These are phyloP conservation scores for Parachlorella kessleri DNA, from an alignment of 139 green algal genomes.

Conservation along the genomic window DNA sequence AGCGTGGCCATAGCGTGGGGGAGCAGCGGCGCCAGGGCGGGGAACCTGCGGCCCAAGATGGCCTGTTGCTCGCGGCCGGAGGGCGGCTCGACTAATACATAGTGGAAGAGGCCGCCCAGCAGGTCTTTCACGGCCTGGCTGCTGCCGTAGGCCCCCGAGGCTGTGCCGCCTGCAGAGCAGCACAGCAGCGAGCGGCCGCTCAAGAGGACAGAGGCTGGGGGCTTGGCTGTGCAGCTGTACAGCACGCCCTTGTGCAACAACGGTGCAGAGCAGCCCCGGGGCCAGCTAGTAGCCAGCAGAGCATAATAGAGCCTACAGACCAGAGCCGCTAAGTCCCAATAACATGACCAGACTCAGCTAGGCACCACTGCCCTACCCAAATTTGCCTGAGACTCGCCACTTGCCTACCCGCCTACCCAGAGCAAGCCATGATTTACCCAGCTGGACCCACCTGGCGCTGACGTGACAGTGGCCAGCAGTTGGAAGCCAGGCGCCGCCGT, in stretches of 20 bases:
- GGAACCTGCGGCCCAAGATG: conserved; percentile 70
- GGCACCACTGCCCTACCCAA: too few species aligned
- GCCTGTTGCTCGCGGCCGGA: conserved; percentile 68
- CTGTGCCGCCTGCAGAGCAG: conserved; percentile 26
- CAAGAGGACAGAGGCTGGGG: too few species aligned
- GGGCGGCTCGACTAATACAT: conserved; percentile 51
- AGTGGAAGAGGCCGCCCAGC: conserved; percentile 67
- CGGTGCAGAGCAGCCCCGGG: too few species aligned
- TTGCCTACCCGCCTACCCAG: too few species aligned
- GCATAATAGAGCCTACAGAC: too few species aligned
- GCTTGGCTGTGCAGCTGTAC: too few species aligned
- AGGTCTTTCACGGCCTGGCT: conserved; percentile 62
- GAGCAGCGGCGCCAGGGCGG: conserved; percentile 68
- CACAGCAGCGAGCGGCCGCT: too few species aligned
- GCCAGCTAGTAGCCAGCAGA: too few species aligned
- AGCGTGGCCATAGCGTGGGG: conserved; percentile 62
- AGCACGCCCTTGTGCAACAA: too few species aligned
- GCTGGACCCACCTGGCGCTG: conserved; percentile 16
- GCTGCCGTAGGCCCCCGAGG: conserved; percentile 40
- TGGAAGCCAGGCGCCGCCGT: conserved; percentile 77
- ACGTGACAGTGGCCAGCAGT: conserved; percentile 75
- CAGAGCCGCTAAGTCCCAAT: too few species aligned
- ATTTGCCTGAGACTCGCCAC: too few species aligned
- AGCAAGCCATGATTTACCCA: neutral
- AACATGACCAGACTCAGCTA: too few species aligned